phyloP scores from a whole-genome alignment of 225 moss, liverwort and hornwort species.

The Straminergon stramineum region DNA sequence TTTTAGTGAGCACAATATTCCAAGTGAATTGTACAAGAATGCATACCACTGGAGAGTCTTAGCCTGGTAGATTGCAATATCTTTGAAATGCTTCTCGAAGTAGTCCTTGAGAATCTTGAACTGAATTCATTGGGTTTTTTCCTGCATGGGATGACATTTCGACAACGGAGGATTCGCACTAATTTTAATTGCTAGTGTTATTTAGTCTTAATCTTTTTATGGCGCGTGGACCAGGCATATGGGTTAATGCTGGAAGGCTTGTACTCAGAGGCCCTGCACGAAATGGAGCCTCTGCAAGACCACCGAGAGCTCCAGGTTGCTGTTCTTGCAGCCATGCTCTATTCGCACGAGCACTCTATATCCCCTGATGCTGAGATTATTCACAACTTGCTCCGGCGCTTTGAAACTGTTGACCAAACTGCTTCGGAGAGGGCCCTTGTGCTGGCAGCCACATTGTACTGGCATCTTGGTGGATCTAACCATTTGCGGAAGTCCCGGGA shows the following conservation, averaged over 20 bases:
- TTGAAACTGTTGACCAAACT: conserved; percentile 33
- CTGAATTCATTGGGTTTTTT: neutral
- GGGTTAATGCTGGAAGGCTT: conserved; percentile 66
- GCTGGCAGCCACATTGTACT: conserved; percentile 63
- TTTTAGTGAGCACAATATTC: neutral
- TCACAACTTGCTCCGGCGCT: conserved; percentile 21
- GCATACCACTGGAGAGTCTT: neutral
- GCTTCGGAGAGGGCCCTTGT: conserved; percentile 57
- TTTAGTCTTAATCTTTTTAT: neutral
- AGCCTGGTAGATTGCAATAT: neutral
- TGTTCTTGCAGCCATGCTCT: conserved; percentile 45
- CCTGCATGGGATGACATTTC: neutral
- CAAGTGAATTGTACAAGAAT: neutral
- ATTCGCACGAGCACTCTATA: conserved; percentile 26
- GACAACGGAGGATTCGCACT: neutral
- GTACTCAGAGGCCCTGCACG: conserved; percentile 37
- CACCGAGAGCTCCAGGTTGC: conserved; percentile 68
- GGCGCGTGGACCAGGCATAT: conserved; percentile 34
- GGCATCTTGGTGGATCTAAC: conserved; percentile 46
- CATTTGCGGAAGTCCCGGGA: conserved; percentile 38
- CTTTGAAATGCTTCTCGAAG: neutral
- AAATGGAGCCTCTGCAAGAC: conserved; percentile 43
- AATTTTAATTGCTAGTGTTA: neutral
- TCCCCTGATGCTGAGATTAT: conserved; percentile 21
- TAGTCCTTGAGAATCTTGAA: neutral